Evolutionary conservation across 257 asterid species (phyloP).

Genomic region (Echites panduratus): DNA sequence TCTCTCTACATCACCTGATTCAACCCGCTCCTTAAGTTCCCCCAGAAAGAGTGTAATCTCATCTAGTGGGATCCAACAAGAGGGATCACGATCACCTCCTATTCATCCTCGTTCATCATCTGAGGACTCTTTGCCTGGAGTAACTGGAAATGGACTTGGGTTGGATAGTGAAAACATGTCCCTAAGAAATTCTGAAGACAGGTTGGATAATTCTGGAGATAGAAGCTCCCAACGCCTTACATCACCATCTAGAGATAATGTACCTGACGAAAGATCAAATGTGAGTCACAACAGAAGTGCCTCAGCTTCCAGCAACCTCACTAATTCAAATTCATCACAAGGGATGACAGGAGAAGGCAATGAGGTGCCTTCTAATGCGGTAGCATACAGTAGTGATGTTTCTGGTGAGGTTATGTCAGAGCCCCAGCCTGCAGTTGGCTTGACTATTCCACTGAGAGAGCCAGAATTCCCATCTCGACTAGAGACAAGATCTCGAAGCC

Average conservation of each 20-base stretch:
- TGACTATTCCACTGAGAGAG: conserved; percentile 40
- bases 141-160: conserved; percentile 35
- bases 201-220: conserved; percentile 57
- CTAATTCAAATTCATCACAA: conserved; percentile 45
- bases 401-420: conserved; percentile 61
- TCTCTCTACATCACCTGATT: conserved; percentile 39
- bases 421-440: conserved; percentile 37
- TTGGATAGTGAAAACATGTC: conserved; percentile 43
- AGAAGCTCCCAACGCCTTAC: conserved; percentile 32
- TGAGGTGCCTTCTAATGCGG: conserved; percentile 44
- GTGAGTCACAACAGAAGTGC: conserved; percentile 49
- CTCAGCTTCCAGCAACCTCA: conserved; percentile 56
- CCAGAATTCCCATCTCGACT: conserved; percentile 40
- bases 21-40: conserved; percentile 33
- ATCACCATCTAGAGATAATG: conserved; percentile 44
- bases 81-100: conserved; percentile 33
- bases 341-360: conserved; percentile 50
- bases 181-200: conserved; percentile 47
- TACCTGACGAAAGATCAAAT: conserved; percentile 32
- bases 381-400: conserved; percentile 49
- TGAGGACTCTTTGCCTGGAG: conserved; percentile 48
- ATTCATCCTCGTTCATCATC: conserved; percentile 57
- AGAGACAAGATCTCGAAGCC: conserved; percentile 60
- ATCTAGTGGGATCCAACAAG: conserved; percentile 33
- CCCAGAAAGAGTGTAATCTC: conserved; percentile 34